phyloP scores from a whole-genome alignment of 805 yeast species.

The Pichia gijzeniarum region DNA sequence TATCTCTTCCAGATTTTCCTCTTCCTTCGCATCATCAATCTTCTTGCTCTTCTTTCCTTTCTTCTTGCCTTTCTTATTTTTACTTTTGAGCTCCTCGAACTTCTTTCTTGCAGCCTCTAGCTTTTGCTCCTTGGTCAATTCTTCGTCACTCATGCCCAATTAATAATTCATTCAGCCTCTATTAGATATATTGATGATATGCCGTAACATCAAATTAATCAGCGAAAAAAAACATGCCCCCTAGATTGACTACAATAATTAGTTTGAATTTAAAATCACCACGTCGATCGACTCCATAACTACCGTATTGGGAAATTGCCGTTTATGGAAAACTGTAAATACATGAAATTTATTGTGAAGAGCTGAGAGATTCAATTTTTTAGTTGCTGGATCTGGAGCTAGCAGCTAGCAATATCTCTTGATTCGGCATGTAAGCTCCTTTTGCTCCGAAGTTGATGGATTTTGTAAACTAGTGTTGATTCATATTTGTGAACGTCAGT shows the following conservation, averaged over 20 bases:
- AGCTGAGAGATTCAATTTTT: background rate
- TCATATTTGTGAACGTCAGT: too few species aligned
- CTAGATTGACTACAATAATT: too few species aligned
- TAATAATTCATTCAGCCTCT: too few species aligned
- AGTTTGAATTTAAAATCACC: too few species aligned
- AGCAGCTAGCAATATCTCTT: too few species aligned
- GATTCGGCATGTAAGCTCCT: too few species aligned
- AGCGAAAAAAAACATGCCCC: too few species aligned
- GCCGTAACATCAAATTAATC: too few species aligned
- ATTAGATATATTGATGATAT: too few species aligned
- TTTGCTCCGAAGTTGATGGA: too few species aligned
- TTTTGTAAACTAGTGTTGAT: too few species aligned
- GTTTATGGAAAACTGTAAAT: background rate
- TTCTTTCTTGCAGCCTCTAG: slow-evolving; percentile 33
- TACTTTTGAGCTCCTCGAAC: slow-evolving; percentile 30
- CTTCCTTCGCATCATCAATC: slow-evolving; percentile 9
- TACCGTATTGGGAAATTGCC: background rate
- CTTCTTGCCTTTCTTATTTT: slow-evolving; percentile 23
- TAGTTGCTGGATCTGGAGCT: background rate
- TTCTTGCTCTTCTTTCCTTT: slow-evolving; percentile 16
- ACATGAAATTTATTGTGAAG: too few species aligned
- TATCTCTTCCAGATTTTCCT: background rate
- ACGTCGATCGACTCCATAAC: background rate
- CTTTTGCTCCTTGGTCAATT: slow-evolving; percentile 29
- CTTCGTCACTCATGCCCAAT: slow-evolving; percentile 21